phyloP scores from a whole-genome alignment of 495 filamentous ascomycete genomes.

The Xylaria grammica region DNA sequence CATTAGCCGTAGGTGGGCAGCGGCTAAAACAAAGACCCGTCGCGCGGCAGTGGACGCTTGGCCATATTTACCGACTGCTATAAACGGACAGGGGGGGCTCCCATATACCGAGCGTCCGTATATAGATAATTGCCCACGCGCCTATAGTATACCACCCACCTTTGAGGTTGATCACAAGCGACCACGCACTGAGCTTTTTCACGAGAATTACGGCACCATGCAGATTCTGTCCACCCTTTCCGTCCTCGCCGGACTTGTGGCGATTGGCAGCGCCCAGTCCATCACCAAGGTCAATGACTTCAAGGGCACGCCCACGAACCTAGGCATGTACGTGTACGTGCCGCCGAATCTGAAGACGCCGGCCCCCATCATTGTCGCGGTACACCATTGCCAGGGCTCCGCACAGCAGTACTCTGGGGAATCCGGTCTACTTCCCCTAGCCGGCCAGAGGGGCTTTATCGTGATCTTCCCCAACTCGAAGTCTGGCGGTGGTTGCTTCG shows the following conservation, averaged over 20 bases:
- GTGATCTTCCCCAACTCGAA: conserved; percentile 45
- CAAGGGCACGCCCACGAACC: conserved; percentile 49
- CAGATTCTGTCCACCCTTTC: conserved; percentile 41
- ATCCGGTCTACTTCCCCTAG: conserved; percentile 47
- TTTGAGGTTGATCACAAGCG: background rate
- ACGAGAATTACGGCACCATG: conserved; percentile 36
- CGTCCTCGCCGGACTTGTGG: conserved; percentile 38
- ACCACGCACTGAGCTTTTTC: background rate
- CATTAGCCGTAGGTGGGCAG: conserved; percentile 16
- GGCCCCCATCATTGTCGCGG: conserved; percentile 60
- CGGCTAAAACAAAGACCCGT: conserved; percentile 21
- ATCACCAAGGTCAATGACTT: conserved; percentile 48
- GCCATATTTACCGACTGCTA: background rate
- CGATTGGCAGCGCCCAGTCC: conserved; percentile 38
- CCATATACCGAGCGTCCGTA: background rate
- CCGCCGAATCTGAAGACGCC: conserved; percentile 55
- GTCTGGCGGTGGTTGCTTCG: conserved; percentile 40
- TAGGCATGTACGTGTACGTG: conserved; percentile 62
- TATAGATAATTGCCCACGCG: conserved; percentile 1
- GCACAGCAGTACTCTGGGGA: conserved; percentile 54
- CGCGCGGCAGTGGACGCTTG: conserved; percentile 14
- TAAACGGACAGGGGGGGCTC: background rate
- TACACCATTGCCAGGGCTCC: conserved; percentile 62
- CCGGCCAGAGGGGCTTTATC: conserved; percentile 32
- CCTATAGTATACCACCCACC: background rate